Conservation (phyloP, 306 rosid genomes). For the Gillenia trifoliata region DNA sequence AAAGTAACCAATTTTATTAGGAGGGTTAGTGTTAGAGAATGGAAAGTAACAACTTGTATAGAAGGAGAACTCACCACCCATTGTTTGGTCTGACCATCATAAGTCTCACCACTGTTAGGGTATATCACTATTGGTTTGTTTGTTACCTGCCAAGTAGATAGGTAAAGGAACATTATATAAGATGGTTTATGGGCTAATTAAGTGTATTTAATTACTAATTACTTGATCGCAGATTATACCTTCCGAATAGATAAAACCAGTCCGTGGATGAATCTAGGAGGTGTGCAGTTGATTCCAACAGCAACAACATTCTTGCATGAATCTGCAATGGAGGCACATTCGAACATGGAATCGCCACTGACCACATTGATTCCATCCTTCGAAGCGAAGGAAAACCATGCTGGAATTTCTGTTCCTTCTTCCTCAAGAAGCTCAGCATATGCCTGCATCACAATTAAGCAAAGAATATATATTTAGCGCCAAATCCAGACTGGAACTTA, state of each 20-base stretch:
- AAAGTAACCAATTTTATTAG: too few species aligned
- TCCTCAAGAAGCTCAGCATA: conserved; percentile 71
- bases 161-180: not conserved
- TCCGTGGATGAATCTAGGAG: conserved; percentile 76
- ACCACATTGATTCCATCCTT: conserved; percentile 66
- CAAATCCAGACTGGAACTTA: too few species aligned
- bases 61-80: conserved; percentile 63
- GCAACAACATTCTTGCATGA: conserved; percentile 62
- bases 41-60: too few species aligned
- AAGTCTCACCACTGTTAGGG: conserved; percentile 93
- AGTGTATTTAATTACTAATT: not conserved
- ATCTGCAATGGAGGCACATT: conserved; percentile 72
- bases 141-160: conserved; percentile 49
- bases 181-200: not conserved
- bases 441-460: conserved; percentile 48
- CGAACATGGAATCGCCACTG: conserved; percentile 71
- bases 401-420: conserved; percentile 72
- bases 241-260: conserved; percentile 49
- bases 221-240: conserved; percentile 30
- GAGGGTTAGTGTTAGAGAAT: too few species aligned
- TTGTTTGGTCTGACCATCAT: conserved; percentile 45
- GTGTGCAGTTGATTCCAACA: conserved; percentile 83
- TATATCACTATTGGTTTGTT: conserved; percentile 63
- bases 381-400: conserved; percentile 81
- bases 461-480: not conserved